Conservation (phyloP, 2,329 filamentous ascomycete genomes). For the Colletotrichum tabaci region DNA sequence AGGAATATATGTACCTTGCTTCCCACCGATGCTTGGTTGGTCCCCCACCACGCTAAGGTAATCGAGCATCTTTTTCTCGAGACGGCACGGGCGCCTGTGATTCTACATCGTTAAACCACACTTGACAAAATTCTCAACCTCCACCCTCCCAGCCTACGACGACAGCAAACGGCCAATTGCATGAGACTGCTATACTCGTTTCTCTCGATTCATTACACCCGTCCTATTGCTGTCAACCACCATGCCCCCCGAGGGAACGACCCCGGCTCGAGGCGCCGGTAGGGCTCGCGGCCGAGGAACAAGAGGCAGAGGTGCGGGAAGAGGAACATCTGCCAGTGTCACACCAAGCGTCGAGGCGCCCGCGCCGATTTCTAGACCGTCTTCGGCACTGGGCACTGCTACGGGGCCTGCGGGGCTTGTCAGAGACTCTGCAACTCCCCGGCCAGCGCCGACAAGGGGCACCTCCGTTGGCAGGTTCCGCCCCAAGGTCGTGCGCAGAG, state of each 20-base stretch:
- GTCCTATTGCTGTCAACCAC: not conserved
- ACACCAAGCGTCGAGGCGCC: conserved; percentile 29
- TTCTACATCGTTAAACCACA: not conserved
- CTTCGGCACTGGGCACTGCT: conserved; percentile 24
- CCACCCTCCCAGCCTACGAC: not conserved
- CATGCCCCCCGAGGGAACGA: conserved; percentile 38
- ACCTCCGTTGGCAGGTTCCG: conserved; percentile 59
- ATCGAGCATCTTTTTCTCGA: conserved; percentile 29
- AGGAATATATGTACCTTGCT: too few relatives aligned
- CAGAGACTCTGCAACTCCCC: conserved; percentile 50
- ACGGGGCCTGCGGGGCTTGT: conserved; percentile 22
- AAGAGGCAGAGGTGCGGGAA: conserved; percentile 36
- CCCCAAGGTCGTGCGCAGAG: conserved; percentile 65
- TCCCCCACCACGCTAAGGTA: conserved; percentile 37
- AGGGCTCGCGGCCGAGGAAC: conserved; percentile 42
- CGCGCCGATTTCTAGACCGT: conserved; percentile 17
- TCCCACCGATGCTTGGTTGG: conserved; percentile 8
- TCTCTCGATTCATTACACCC: not conserved
- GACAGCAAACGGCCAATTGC: not conserved
- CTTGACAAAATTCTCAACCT: not conserved
- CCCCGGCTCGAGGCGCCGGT: conserved; percentile 38
- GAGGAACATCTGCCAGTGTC: conserved; percentile 27
- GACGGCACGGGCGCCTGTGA: conserved; percentile 15
- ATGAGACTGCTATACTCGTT: not conserved
- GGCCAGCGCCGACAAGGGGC: conserved; percentile 51